These are phyloP conservation scores for Boletus edulis DNA, from an alignment of 768 basidiomycete species.

Conservation along the genomic window DNA sequence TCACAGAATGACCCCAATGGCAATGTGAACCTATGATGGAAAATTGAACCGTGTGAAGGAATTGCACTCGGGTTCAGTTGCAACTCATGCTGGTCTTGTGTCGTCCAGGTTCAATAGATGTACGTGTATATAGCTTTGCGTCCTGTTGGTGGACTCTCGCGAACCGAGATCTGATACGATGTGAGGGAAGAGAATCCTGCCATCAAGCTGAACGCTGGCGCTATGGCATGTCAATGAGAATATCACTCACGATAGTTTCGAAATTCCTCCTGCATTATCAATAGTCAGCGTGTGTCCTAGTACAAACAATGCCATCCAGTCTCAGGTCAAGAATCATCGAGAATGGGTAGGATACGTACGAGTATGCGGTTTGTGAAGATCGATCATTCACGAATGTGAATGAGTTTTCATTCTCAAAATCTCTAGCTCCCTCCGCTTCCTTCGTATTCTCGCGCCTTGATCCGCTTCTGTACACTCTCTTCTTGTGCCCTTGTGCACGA, in stretches of 20 bases:
- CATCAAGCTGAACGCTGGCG: too few species aligned
- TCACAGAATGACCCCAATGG: too few species aligned
- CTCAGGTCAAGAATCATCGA: conserved; percentile 9
- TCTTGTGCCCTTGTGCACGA: conserved; percentile 12
- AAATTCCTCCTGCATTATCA: background rate
- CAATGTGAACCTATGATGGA: too few species aligned
- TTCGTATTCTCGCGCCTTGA: background rate
- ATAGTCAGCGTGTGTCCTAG: conserved; percentile 15
- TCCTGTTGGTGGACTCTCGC: too few species aligned
- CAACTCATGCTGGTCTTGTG: too few species aligned
- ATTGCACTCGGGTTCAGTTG: too few species aligned
- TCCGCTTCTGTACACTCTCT: background rate
- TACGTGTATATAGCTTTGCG: too few species aligned
- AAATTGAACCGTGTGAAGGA: too few species aligned
- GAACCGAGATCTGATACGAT: too few species aligned
- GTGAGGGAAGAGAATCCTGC: too few species aligned
- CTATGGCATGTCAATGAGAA: background rate
- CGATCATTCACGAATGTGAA: conserved; percentile 15
- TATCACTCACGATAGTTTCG: background rate
- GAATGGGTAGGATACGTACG: background rate
- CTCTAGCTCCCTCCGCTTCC: conserved; percentile 4
- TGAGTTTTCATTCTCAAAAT: conserved; percentile 16
- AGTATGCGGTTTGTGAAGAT: background rate
- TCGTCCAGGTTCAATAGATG: too few species aligned
- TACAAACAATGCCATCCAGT: background rate